These are phyloP conservation scores for Alternaria burnsii DNA, from an alignment of 2,329 filamentous ascomycete genomes.

Conservation along the genomic window DNA sequence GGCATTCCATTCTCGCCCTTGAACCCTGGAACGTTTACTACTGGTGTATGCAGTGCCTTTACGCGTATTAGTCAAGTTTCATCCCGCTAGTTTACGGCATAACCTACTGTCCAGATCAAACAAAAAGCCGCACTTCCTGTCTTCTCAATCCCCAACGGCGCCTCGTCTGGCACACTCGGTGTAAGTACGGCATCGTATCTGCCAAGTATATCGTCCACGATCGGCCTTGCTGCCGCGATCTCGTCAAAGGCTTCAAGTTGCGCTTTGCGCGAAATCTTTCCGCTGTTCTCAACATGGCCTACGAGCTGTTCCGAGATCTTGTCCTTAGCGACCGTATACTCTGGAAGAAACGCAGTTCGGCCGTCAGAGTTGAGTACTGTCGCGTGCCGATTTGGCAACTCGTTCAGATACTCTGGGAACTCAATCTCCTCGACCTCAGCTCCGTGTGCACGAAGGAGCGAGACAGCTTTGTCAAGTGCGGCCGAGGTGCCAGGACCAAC, in stretches of 20 bases:
- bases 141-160: constrained; percentile 61
- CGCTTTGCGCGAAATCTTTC: constrained; percentile 55
- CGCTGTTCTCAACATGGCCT: constrained; percentile 61
- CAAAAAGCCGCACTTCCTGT: constrained; percentile 66
- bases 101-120: constrained; percentile 60
- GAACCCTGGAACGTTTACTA: constrained; percentile 72
- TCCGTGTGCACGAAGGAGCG: constrained; percentile 55
- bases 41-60: constrained; percentile 64
- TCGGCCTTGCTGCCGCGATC: constrained; percentile 62
- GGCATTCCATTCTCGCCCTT: constrained; percentile 65
- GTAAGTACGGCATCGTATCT: constrained; percentile 65
- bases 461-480: constrained; percentile 47
- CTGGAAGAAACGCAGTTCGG: constrained; percentile 61
- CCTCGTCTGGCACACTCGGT: constrained; percentile 68
- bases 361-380: constrained; percentile 63
- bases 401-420: constrained; percentile 52
- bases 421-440: constrained; percentile 66
- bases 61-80: neutral
- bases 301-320: constrained; percentile 58
- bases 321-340: constrained; percentile 60
- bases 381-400: constrained; percentile 62
- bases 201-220: constrained; percentile 62
- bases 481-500: constrained; percentile 47
- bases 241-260: constrained; percentile 65
- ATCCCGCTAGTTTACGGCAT: too few species aligned